Evolutionary conservation across 169 alveolate species (phyloP).

Genomic region (Plasmodium ovale): DNA sequence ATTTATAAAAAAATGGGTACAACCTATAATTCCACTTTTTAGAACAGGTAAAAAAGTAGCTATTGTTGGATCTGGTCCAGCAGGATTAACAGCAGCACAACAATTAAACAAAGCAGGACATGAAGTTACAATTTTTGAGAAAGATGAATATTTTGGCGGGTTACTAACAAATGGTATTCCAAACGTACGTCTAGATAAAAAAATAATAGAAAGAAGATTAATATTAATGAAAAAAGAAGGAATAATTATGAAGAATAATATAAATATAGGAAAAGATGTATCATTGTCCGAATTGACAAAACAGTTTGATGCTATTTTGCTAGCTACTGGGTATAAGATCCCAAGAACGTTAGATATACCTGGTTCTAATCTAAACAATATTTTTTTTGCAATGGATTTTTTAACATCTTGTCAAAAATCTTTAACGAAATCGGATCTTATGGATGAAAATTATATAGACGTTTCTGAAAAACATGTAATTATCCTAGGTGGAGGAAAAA

Average conservation of each 20-base stretch:
- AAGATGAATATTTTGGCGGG: conserved; percentile 85
- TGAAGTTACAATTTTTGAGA: conserved; percentile 71
- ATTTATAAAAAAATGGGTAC: conserved; percentile 82
- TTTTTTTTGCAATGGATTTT: conserved; percentile 81
- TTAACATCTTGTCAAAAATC: conserved; percentile 78
- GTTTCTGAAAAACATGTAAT: conserved; percentile 82
- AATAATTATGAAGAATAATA: conserved; percentile 73
- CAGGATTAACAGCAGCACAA: conserved; percentile 86
- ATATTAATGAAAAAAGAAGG: conserved; percentile 76
- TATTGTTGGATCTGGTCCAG: conserved; percentile 83
- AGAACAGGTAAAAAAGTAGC: conserved; percentile 81
- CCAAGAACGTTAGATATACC: conserved; percentile 73
- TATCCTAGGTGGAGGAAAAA: conserved; percentile 87
- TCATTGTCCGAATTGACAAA: conserved; percentile 50
- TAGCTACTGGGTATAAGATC: conserved; percentile 79
- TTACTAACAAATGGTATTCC: conserved; percentile 85
- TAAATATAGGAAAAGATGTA: conserved; percentile 53
- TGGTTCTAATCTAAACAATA: conserved; percentile 76
- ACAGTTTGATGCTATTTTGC: conserved; percentile 80
- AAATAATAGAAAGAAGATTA: conserved; percentile 77
- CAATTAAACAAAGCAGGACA: conserved; percentile 85
- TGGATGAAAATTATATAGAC: conserved; percentile 75
- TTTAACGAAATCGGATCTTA: conserved; percentile 60
- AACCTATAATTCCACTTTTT: conserved; percentile 78
- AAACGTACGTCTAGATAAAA: conserved; percentile 83